Conservation (phyloP, 2,329 filamentous ascomycete species). For the Cytospora piceicola region DNA sequence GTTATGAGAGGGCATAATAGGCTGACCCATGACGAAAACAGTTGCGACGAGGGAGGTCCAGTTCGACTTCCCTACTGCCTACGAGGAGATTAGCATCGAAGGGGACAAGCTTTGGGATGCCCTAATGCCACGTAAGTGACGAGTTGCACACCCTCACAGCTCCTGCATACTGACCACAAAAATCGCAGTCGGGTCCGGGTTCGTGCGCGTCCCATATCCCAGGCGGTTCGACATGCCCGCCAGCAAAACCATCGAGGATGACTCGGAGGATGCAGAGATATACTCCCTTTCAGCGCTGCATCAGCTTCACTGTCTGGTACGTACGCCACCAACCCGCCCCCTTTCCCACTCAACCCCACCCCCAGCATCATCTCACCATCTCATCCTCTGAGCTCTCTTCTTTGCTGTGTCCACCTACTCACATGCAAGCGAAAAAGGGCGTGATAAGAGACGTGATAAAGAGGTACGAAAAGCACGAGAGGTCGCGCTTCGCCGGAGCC, state of each 20-base stretch:
- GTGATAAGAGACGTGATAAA: constrained; percentile 30
- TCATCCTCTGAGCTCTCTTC: background rate
- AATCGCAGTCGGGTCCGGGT: constrained; percentile 22
- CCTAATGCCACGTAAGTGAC: constrained; percentile 25
- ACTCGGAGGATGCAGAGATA: constrained; percentile 26
- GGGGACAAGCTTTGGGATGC: constrained; percentile 28
- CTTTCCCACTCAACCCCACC: background rate
- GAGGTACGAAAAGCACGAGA: constrained; percentile 28
- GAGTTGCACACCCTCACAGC: background rate
- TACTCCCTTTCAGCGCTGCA: constrained; percentile 29
- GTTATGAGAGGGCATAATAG: background rate
- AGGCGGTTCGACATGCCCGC: constrained; percentile 25
- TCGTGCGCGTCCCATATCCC: constrained; percentile 27
- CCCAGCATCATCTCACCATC: no score
- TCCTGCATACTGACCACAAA: background rate
- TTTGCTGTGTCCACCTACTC: background rate
- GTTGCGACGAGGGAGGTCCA: constrained; percentile 23
- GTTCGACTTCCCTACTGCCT: constrained; percentile 28
- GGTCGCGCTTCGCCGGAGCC: constrained; percentile 27
- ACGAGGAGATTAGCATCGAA: constrained; percentile 25
- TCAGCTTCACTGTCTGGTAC: constrained; percentile 28
- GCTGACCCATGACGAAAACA: constrained; percentile 10
- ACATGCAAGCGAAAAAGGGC: constrained; percentile 10
- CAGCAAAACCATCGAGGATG: constrained; percentile 26
- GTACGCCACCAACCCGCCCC: background rate